phyloP scores from a whole-genome alignment of 345 rosid genomes.

The Aegle marmelos region DNA sequence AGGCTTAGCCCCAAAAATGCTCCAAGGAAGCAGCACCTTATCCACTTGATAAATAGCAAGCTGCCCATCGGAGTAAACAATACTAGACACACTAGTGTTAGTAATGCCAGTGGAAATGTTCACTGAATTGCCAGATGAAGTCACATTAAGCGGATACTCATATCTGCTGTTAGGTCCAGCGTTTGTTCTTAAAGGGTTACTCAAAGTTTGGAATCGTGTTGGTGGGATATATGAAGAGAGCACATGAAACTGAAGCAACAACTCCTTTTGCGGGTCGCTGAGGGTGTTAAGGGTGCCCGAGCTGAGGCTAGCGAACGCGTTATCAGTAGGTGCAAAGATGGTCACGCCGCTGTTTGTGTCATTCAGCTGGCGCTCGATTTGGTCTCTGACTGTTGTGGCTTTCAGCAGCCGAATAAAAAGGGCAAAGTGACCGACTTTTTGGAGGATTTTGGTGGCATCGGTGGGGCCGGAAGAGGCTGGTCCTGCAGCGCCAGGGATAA shows the following conservation, averaged over 20 bases:
- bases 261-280: slow-evolving; percentile 23
- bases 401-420: slow-evolving; percentile 26
- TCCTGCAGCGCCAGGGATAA: slow-evolving; percentile 24
- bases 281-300: slow-evolving; percentile 35
- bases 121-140: slow-evolving; percentile 22
- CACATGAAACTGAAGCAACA: slow-evolving; percentile 34
- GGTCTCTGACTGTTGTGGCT: slow-evolving; percentile 23
- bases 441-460: slow-evolving; percentile 27
- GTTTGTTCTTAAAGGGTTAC: slow-evolving; percentile 41
- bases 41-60: slow-evolving; percentile 40
- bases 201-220: slow-evolving; percentile 33
- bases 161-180: slow-evolving; percentile 28
- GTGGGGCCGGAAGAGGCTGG: background rate
- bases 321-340: slow-evolving; percentile 33
- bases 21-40: slow-evolving; percentile 44
- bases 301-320: slow-evolving; percentile 30
- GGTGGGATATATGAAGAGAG: slow-evolving; percentile 26
- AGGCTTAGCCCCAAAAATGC: slow-evolving; percentile 36
- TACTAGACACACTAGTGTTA: slow-evolving; percentile 28
- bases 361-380: slow-evolving; percentile 33
- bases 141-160: slow-evolving; percentile 27
- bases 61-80: slow-evolving; percentile 31
- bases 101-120: slow-evolving; percentile 41
- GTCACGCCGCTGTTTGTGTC: slow-evolving; percentile 34
- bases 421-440: slow-evolving; percentile 30